These are phyloP conservation scores for Salpingoeca rosetta DNA, from an alignment of 78 protist genomes.

Conservation along the genomic window DNA sequence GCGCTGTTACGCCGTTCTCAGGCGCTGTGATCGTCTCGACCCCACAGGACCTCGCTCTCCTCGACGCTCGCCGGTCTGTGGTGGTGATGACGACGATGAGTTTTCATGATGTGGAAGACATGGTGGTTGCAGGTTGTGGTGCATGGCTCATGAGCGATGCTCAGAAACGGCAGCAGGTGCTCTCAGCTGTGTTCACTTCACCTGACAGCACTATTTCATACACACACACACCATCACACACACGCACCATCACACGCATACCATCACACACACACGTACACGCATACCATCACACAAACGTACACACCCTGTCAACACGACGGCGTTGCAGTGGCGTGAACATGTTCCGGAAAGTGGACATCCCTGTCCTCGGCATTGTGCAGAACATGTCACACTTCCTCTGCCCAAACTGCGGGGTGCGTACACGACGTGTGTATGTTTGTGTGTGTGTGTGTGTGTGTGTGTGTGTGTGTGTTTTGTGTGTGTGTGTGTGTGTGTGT, in stretches of 20 bases:
- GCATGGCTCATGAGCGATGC: too few species aligned
- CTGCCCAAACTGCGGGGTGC: slow-evolving; percentile 63
- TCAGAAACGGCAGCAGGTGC: slow-evolving; percentile 36
- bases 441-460: too few species aligned
- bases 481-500: too few species aligned
- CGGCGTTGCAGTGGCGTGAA: slow-evolving; percentile 67
- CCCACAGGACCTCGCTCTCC: slow-evolving; percentile 77
- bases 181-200: neutral
- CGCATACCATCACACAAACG: too few species aligned
- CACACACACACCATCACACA: too few species aligned
- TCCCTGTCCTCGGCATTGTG: slow-evolving; percentile 82
- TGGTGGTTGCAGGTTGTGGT: too few species aligned
- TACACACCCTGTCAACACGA: too few species aligned
- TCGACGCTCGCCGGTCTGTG: slow-evolving; percentile 24
- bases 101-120: too few species aligned
- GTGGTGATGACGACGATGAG: neutral
- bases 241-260: too few species aligned
- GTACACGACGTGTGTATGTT: too few species aligned
- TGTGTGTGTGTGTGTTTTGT: too few species aligned
- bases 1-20: neutral
- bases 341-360: slow-evolving; percentile 77
- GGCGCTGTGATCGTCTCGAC: slow-evolving; percentile 92
- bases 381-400: slow-evolving; percentile 77
- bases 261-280: too few species aligned
- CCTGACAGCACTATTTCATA: neutral